Percentiles rank a stretch among this genome's conserved stretches.
These are phyloP conservation scores for Candida hungchunana DNA, from an alignment of 805 yeast genomes.

Conservation along the genomic window DNA sequence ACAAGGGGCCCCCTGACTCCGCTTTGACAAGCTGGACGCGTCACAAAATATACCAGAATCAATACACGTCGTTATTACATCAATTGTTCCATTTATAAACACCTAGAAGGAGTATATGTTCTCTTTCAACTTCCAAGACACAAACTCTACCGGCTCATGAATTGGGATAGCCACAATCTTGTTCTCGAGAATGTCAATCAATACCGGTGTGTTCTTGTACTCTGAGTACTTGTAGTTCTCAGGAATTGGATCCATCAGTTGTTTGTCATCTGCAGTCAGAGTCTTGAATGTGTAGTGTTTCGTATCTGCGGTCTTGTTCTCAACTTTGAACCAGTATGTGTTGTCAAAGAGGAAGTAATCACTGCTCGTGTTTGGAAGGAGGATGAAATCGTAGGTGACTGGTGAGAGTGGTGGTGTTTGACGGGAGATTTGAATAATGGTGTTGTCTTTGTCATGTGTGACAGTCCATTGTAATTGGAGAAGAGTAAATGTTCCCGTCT, in stretches of 20 bases:
- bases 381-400: slow-evolving; percentile 3
- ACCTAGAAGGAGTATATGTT: slow-evolving; percentile 17
- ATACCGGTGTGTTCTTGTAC: slow-evolving; percentile 18
- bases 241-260: slow-evolving; percentile 6
- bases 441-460: not conserved
- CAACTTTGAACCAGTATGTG: slow-evolving; percentile 34
- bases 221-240: slow-evolving; percentile 15
- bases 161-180: slow-evolving; percentile 18
- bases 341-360: slow-evolving; percentile 37
- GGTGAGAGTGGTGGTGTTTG: slow-evolving; percentile 17
- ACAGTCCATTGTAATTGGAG: slow-evolving; percentile 24
- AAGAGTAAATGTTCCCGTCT: slow-evolving; percentile 17
- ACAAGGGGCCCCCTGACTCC: too few relatives aligned
- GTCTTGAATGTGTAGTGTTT: slow-evolving; percentile 17
- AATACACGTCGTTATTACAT: too few relatives aligned
- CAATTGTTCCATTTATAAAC: too few relatives aligned
- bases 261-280: slow-evolving; percentile 12
- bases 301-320: slow-evolving; percentile 5
- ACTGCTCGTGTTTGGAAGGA: slow-evolving; percentile 23
- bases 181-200: slow-evolving; percentile 12
- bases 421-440: slow-evolving; percentile 14
- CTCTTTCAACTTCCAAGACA: slow-evolving; percentile 18
- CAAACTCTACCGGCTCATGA: slow-evolving; percentile 1
- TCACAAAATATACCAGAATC: too few relatives aligned
- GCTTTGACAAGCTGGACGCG: too few relatives aligned